These are phyloP conservation scores for Mediolabrus comicus DNA, from an alignment of 108 stramenopile species.

Conservation along the genomic window DNA sequence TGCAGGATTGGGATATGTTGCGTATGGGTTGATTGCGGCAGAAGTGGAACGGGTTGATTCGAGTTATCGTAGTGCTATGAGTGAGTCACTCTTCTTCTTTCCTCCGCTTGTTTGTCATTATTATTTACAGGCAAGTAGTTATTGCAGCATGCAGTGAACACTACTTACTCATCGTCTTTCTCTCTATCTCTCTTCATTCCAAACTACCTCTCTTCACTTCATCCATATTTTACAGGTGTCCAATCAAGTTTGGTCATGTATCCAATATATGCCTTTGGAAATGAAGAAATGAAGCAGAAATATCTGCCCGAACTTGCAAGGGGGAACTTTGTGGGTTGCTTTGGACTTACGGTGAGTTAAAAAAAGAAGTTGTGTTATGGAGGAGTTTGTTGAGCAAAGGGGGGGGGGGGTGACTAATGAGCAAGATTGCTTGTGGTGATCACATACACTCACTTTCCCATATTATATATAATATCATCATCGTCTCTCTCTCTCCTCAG, in stretches of 20 bases:
- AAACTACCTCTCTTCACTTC: too few relatives aligned
- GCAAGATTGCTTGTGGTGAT: too few relatives aligned
- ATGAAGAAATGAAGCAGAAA: slow-evolving; percentile 78
- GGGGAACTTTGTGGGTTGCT: slow-evolving; percentile 90
- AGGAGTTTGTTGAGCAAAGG: too few relatives aligned
- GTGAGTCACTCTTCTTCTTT: background rate
- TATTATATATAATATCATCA: background rate
- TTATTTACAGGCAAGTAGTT: too few relatives aligned
- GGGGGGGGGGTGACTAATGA: too few relatives aligned
- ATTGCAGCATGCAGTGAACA: too few relatives aligned
- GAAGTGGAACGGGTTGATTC: slow-evolving; percentile 92
- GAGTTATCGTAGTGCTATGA: slow-evolving; percentile 90
- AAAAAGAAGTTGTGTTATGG: too few relatives aligned
- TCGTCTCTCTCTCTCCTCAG: slow-evolving; percentile 4
- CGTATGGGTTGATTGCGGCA: slow-evolving; percentile 88
- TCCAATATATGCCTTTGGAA: slow-evolving; percentile 93
- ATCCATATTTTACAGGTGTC: slow-evolving; percentile 32
- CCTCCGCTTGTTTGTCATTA: background rate
- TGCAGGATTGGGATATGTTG: slow-evolving; percentile 76
- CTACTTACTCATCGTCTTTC: too few relatives aligned
- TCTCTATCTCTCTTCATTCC: too few relatives aligned
- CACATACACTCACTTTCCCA: slow-evolving; percentile 48
- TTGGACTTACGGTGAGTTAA: slow-evolving; percentile 84
- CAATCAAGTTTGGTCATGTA: slow-evolving; percentile 95
- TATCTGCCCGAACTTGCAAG: slow-evolving; percentile 86